Evolutionary conservation across 2,329 filamentous ascomycete species (phyloP), one percentile per base, ranked within the genome.

Genomic region (Aspergillus hortae): DNA sequence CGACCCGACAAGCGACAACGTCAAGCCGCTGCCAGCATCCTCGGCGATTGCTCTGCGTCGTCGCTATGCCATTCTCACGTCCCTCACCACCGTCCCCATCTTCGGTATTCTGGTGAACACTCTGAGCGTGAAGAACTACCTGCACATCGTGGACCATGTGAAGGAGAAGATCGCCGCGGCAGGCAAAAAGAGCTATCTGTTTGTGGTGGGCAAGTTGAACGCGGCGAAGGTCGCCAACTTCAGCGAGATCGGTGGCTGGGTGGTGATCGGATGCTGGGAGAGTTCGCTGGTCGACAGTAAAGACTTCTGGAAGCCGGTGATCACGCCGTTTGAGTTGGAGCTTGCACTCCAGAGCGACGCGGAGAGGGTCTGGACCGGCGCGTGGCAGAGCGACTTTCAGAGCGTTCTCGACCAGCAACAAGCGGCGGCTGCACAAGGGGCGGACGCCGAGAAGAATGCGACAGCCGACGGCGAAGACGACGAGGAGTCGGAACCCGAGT

Each of bases 231-330:
- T 99, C 19, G 94, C 94, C 45, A 99, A 99, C 71, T 99, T 99
- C 73, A 84, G 88, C 52, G 94, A 99, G 70, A 84, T 99, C 4
- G 92, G 91, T 41, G 92, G 91, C 14, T 99, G 94, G 94, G 91
- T 97, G 0, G 91, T 97, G 0, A 89, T 99, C 9, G 92, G 94
- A 2, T 99, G 94, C 72, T 99, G 94, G 94, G 94, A 99, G 74
- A 96, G 92, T 69, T 90, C 89, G 54, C 75, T 97, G 46, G 83
- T 99, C 4, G 92, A 96, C 62, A 90, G 91, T 57, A 88, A 89
- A 52, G 89, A 88, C 6, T 95, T 96, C 66, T 97, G 87, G 80
- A 83, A 85, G 61, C 91, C 92, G 0, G 86, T 97, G 9, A 85
- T 97, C 38, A 99, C 94, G n/a, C 92, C 92, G 0, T 97, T 95